Evolutionary conservation across 345 rosid species (phyloP), one percentile per base, ranked within the genome.

Genomic region (Populus nigra): DNA sequence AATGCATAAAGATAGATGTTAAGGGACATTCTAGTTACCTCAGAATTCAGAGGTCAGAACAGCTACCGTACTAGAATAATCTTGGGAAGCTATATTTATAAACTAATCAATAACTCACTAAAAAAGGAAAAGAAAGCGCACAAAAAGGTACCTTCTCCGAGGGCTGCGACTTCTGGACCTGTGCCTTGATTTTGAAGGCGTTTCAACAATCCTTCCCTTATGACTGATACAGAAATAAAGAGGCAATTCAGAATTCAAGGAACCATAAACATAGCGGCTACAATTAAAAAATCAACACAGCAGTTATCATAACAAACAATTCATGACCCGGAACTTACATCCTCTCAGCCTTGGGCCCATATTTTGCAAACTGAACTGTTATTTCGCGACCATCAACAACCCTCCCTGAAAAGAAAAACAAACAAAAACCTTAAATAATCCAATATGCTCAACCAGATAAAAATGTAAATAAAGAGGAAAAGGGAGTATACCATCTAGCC

Each of bases 331-430:
- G 41, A 23, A 76, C 97, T 85, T 84, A 95, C 99, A 93, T 95
- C 79, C 86, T 90, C 85, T 93, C 99, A 38, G 99, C 97, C 87
- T 92, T 91, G 12, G 99, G 98, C n/a, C 99, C 99, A 73, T 96
- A 93, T 68, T 96, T 96, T 0, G 99, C 97, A 82, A 96, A 92
- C 55, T 96, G 99, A 77, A 96, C 99, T 29, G 92, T 91, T 63
- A 96, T 96, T 78, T 96, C 99, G 36, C 98, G 87, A 57, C 98
- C 98, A 86, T 96, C 99, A 50, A 93, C 99, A 66, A 92, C 89
- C 84, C 89, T 87, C 74, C 99, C 99, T 96, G 88, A 49, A 86
- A 83, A 67, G 3, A 66, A 15, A 13, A 69, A 53, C 18, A 50
- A 71, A 47, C 15, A 43, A 29, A 59, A 70, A 31, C n/a, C 17